phyloP scores from a whole-genome alignment of 768 basidiomycete genomes.

The Chalciporus piperatus region DNA sequence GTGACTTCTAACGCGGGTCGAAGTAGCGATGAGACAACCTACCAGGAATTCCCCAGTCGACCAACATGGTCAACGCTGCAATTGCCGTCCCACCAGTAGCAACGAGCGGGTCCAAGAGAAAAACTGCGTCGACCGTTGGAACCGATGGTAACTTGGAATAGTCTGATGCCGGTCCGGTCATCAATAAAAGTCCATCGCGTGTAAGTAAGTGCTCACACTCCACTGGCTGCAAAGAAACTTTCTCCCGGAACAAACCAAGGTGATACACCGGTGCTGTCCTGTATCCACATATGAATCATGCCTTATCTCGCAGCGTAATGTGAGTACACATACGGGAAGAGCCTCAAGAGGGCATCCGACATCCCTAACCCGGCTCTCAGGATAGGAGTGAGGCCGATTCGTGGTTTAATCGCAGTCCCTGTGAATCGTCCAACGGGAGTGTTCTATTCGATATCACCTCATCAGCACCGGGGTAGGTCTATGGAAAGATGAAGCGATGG shows the following conservation, averaged over 20 bases:
- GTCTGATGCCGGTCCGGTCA: conserved; percentile 43
- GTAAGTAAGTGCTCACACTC: conserved; percentile 58
- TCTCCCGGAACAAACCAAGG: conserved; percentile 86
- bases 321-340: conserved; percentile 69
- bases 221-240: conserved; percentile 82
- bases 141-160: conserved; percentile 84
- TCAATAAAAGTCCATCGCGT: background rate
- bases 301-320: background rate
- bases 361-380: conserved; percentile 92
- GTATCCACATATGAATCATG: conserved; percentile 4
- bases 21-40: conserved; percentile 17
- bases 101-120: conserved; percentile 87
- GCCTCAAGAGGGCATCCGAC: conserved; percentile 79
- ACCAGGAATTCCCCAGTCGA: conserved; percentile 81
- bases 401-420: conserved; percentile 70
- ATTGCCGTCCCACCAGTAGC: conserved; percentile 92
- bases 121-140: conserved; percentile 79
- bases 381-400: conserved; percentile 86
- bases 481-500: background rate
- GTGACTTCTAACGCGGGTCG: background rate
- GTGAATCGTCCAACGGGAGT: conserved; percentile 80
- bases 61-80: conserved; percentile 83
- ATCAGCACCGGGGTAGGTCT: background rate
- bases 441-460: conserved; percentile 40
- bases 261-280: conserved; percentile 87